Percentiles rank a stretch among this genome's conserved stretches.
Evolutionary conservation across 2,329 filamentous ascomycete genomes (phyloP).

Genomic region (Truncatella angustata): DNA sequence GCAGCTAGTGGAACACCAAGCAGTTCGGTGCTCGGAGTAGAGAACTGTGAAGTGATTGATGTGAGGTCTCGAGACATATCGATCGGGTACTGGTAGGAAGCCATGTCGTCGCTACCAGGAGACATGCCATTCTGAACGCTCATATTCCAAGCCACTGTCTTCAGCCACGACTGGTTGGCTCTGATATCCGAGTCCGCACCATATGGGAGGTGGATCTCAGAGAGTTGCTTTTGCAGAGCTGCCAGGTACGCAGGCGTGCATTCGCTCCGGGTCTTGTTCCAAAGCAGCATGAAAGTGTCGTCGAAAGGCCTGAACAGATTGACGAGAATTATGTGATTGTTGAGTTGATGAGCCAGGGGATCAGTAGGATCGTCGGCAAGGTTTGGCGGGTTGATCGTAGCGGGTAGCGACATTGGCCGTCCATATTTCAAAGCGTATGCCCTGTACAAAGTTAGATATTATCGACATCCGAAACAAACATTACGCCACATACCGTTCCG

Average conservation of each 20-base stretch:
- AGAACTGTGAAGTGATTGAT: slow-evolving; percentile 69
- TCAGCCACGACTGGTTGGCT: slow-evolving; percentile 64
- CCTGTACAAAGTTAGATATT: slow-evolving; percentile 30
- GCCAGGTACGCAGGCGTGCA: slow-evolving; percentile 57
- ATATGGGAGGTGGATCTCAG: slow-evolving; percentile 51
- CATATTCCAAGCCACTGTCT: slow-evolving; percentile 63
- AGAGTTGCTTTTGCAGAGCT: slow-evolving; percentile 61
- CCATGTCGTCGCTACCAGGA: slow-evolving; percentile 49
- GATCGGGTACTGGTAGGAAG: slow-evolving; percentile 63
- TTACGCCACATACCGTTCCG: slow-evolving; percentile 56
- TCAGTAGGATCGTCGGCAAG: slow-evolving; percentile 60
- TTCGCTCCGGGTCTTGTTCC: slow-evolving; percentile 63
- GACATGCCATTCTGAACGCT: slow-evolving; percentile 51
- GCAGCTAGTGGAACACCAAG: slow-evolving; percentile 76
- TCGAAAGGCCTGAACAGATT: slow-evolving; percentile 66
- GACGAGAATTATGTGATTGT: slow-evolving; percentile 58
- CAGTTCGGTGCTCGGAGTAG: slow-evolving; percentile 70
- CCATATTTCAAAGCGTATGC: slow-evolving; percentile 71
- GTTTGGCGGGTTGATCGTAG: slow-evolving; percentile 65
- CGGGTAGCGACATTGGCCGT: slow-evolving; percentile 67
- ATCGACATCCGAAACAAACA: neutral
- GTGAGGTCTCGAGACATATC: slow-evolving; percentile 63
- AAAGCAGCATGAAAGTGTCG: slow-evolving; percentile 59
- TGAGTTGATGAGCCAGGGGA: slow-evolving; percentile 50
- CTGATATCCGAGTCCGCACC: slow-evolving; percentile 55